Evolutionary conservation across 1,284 basidiomycete species (phyloP).

Genomic region (Porodaedalea pini): DNA sequence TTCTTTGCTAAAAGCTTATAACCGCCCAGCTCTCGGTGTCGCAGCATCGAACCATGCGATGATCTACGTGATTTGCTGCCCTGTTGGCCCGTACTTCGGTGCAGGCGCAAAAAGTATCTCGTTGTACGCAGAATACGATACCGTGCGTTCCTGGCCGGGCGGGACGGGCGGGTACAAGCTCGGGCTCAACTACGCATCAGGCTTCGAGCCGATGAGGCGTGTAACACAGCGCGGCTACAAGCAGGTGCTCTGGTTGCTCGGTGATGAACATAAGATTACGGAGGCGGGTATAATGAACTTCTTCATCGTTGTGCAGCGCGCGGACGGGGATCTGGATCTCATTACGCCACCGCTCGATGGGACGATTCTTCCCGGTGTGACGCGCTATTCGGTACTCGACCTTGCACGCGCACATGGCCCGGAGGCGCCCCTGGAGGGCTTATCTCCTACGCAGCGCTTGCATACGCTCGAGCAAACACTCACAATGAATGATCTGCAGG

Average conservation of each 20-base stretch:
- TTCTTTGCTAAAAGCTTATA: neutral
- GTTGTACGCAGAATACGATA: constrained; percentile 64
- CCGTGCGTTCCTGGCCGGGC: constrained; percentile 82
- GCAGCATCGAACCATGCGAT: constrained; percentile 64
- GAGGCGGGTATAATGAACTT: constrained; percentile 73
- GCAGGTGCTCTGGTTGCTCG: constrained; percentile 57
- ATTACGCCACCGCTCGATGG: constrained; percentile 76
- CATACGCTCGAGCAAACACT: constrained; percentile 57
- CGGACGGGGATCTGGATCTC: constrained; percentile 58
- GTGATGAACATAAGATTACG: constrained; percentile 34
- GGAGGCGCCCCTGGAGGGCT: constrained; percentile 35
- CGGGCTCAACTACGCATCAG: constrained; percentile 68
- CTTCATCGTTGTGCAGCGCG: constrained; percentile 51
- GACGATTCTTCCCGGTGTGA: constrained; percentile 71
- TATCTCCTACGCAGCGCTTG: constrained; percentile 40
- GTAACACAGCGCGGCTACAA: constrained; percentile 71
- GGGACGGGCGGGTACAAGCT: constrained; percentile 68
- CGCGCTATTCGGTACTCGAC: constrained; percentile 66
- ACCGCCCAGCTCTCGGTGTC: constrained; percentile 56
- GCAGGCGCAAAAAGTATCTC: constrained; percentile 61
- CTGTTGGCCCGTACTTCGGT: constrained; percentile 71
- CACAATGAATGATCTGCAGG: constrained; percentile 58
- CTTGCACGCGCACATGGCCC: constrained; percentile 50
- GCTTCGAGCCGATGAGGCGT: constrained; percentile 59
- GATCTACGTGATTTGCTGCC: constrained; percentile 68